Evolutionary conservation across 257 asterid genomes (phyloP).

Genomic region (Apocynum venetum): DNA sequence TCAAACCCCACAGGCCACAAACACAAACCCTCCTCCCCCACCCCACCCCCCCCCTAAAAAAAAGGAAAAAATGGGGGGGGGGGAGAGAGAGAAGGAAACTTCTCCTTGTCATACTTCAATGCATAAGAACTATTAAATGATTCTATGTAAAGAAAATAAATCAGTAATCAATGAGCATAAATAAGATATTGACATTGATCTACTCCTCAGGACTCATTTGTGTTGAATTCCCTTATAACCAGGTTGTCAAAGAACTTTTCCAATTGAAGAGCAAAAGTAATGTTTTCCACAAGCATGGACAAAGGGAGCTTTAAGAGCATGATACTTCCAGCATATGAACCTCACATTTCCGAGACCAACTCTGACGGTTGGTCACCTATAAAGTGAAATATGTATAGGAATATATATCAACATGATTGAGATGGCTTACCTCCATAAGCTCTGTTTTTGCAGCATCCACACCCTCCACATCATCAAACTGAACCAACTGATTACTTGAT

Average conservation of each 20-base stretch:
- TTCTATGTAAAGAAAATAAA: not conserved
- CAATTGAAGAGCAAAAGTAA: not conserved
- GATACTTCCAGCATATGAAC: not conserved
- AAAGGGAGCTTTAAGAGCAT: not conserved
- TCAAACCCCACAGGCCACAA: not conserved
- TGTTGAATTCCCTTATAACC: not conserved
- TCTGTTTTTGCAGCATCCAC: conserved; percentile 91
- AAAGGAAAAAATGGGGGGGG: not conserved
- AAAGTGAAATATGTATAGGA: not conserved
- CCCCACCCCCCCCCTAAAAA: not conserved
- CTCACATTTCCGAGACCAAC: not conserved
- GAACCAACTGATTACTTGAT: conserved; percentile 56
- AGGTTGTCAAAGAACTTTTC: not conserved
- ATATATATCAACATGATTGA: not conserved
- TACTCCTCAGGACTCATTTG: not conserved
- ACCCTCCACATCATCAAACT: conserved; percentile 91
- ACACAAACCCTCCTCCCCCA: too few species aligned
- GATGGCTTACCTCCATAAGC: conserved; percentile 76
- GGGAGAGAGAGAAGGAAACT: not conserved
- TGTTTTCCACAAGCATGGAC: not conserved
- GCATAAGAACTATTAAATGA: not conserved
- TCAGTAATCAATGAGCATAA: not conserved
- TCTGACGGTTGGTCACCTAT: not conserved
- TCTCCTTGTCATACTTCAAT: not conserved
- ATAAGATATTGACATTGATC: not conserved